Conservation (phyloP, 345 rosid genomes). For the Eutrema japonicum region DNA sequence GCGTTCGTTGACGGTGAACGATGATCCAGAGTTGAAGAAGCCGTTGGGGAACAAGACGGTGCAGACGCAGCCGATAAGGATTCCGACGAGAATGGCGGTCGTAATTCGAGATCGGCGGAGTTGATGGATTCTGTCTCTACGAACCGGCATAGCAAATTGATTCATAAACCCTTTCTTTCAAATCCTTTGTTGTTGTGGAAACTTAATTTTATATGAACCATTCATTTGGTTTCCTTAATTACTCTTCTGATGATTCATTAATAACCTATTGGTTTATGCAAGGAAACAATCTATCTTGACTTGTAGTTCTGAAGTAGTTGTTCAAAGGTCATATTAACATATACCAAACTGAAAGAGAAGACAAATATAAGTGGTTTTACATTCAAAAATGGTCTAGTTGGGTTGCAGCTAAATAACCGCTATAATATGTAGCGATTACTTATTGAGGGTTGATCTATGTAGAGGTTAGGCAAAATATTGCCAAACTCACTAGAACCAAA, state of each 20-base stretch:
- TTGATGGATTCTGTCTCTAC: constrained; percentile 58
- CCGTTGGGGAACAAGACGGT: constrained; percentile 71
- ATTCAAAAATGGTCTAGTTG: no score
- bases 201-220: background rate
- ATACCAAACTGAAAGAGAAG: background rate
- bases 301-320: background rate
- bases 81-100: constrained; percentile 61
- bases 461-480: constrained; percentile 7
- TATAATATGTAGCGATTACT: no score
- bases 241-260: background rate
- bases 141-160: constrained; percentile 52
- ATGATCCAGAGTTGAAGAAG: constrained; percentile 47
- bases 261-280: background rate
- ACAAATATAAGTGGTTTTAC: no score
- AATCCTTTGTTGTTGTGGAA: background rate
- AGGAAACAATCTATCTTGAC: background rate
- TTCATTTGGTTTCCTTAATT: background rate
- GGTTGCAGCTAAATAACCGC: background rate
- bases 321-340: background rate
- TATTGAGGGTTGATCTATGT: background rate
- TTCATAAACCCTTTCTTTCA: background rate
- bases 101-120: constrained; percentile 61
- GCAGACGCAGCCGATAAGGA: constrained; percentile 64
- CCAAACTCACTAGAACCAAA: constrained; percentile 10
- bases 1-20: constrained; percentile 35